Conservation (phyloP, 139 green algal genomes). For the Chlorella sorokiniana region DNA sequence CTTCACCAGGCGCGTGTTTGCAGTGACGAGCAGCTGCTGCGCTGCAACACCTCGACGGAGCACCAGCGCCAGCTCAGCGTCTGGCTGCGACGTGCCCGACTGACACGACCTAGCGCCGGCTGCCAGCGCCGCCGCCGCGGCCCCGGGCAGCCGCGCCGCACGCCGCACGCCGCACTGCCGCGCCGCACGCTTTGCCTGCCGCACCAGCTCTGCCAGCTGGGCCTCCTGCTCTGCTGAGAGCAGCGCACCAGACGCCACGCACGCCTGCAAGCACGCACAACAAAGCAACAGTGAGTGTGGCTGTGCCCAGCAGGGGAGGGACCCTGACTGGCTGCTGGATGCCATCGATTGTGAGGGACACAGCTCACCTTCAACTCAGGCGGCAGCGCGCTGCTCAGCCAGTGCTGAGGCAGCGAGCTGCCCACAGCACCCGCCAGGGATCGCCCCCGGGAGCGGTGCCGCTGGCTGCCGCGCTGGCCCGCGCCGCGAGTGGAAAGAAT, state of each 20-base stretch:
- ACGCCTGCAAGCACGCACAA: background rate
- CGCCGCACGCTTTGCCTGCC: background rate
- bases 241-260: background rate
- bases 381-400: background rate
- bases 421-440: background rate
- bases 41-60: conserved; percentile 4
- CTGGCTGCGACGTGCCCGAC: background rate
- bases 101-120: too few species aligned
- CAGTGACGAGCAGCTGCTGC: conserved; percentile 2
- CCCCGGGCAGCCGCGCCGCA: too few species aligned
- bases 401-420: background rate
- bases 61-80: background rate
- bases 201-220: background rate
- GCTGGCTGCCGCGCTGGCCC: background rate
- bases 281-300: background rate
- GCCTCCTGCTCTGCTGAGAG: conserved; percentile 10
- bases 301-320: background rate
- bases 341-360: background rate
- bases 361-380: background rate
- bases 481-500: background rate
- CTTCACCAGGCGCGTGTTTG: background rate
- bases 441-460: background rate
- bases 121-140: too few species aligned
- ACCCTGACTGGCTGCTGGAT: background rate
- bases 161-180: background rate